A percentile compares a stretch with the other conserved stretches of the same genome.
phyloP scores from a whole-genome alignment of 176 grass and related monocot genomes.

The Elaeis guineensis region DNA sequence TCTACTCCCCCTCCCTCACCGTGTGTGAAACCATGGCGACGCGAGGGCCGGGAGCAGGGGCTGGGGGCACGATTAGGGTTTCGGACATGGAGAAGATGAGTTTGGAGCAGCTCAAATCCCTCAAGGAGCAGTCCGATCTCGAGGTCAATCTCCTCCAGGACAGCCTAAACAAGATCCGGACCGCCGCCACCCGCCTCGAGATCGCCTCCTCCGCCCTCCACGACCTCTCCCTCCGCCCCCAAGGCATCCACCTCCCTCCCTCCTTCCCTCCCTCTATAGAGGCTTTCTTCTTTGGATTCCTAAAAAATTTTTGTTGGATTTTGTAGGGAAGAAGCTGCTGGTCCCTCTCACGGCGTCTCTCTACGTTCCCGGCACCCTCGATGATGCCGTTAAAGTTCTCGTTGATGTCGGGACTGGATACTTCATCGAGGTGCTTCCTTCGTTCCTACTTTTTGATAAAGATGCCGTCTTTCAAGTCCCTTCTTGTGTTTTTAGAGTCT shows the following conservation, averaged over 20 bases:
- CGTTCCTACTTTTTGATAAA: constrained; percentile 1
- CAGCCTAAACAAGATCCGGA: constrained; percentile 85
- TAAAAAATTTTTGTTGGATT: neutral
- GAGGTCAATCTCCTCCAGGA: constrained; percentile 93
- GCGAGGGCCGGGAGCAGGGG: constrained; percentile 29
- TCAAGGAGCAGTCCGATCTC: constrained; percentile 95
- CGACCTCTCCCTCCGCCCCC: constrained; percentile 73
- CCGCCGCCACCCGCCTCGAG: constrained; percentile 67
- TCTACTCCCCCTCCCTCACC: constrained; percentile 15
- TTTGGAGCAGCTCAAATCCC: constrained; percentile 70
- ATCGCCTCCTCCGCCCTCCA: constrained; percentile 56
- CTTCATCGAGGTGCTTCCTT: constrained; percentile 71
- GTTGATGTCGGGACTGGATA: constrained; percentile 93
- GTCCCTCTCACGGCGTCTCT: constrained; percentile 93
- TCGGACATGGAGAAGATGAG: constrained; percentile 62
- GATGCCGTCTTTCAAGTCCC: neutral
- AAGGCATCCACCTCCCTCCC: constrained; percentile 22
- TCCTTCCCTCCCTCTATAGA: neutral
- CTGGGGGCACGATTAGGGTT: constrained; percentile 20
- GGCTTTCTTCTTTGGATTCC: neutral
- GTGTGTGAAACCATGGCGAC: constrained; percentile 1
- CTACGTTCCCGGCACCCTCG: constrained; percentile 79
- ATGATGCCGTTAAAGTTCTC: constrained; percentile 80
- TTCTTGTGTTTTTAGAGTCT: neutral
- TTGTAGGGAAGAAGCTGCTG: constrained; percentile 77